A percentile compares a stretch with the other conserved stretches of the same genome.
These are phyloP conservation scores for Cyclocybe cylindracea DNA, from an alignment of 768 basidiomycete genomes.

Conservation along the genomic window DNA sequence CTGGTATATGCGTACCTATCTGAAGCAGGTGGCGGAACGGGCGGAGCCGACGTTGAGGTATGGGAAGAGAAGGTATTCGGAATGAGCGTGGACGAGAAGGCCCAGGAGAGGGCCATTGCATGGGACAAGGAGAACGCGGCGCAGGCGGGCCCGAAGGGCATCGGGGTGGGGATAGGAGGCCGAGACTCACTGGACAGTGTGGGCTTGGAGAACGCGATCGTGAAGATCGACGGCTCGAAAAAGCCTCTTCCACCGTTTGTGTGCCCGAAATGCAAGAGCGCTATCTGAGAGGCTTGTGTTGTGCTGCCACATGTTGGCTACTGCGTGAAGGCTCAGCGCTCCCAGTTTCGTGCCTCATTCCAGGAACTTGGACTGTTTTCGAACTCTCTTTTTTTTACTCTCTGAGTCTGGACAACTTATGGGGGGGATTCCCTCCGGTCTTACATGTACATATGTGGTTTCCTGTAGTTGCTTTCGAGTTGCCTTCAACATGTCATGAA, in stretches of 20 bases:
- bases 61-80: conserved; percentile 39
- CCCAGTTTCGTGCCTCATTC: too few relatives aligned
- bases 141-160: too few relatives aligned
- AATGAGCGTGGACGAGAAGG: conserved; percentile 6
- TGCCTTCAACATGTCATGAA: too few relatives aligned
- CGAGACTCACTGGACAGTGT: background rate
- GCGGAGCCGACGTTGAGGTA: conserved; percentile 31
- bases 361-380: too few relatives aligned
- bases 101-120: too few relatives aligned
- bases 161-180: conserved; percentile 1
- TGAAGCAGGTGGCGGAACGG: conserved; percentile 16
- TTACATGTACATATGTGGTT: too few relatives aligned
- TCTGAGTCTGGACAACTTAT: too few relatives aligned
- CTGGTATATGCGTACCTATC: conserved; percentile 43
- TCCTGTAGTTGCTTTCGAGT: too few relatives aligned
- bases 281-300: conserved; percentile 30
- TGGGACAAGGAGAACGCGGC: too few relatives aligned
- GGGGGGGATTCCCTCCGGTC: too few relatives aligned
- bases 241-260: conserved; percentile 27
- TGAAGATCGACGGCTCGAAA: conserved; percentile 15
- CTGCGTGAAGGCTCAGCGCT: too few relatives aligned
- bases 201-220: conserved; percentile 18
- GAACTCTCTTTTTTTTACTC: too few relatives aligned
- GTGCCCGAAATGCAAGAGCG: conserved; percentile 46
- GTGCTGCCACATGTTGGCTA: background rate